Evolutionary conservation across 2,329 filamentous ascomycete species (phyloP).

Genomic region (Fusarium marasasianum): DNA sequence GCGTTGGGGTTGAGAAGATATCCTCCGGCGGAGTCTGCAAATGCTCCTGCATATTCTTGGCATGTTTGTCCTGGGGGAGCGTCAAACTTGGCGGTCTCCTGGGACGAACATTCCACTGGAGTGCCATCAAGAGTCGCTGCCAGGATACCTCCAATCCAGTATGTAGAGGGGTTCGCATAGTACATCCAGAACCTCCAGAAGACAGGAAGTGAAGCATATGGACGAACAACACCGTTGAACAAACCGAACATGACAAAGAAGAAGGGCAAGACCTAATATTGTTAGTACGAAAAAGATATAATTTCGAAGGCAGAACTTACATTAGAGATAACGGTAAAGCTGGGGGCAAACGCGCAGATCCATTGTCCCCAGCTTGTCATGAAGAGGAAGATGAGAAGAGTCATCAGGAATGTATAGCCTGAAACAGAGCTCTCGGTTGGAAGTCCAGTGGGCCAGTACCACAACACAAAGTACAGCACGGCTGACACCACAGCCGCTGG

Average conservation of each 20-base stretch:
- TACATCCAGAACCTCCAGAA: slow-evolving; percentile 63
- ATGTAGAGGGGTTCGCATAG: slow-evolving; percentile 35
- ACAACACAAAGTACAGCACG: slow-evolving; percentile 76
- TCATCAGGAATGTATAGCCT: slow-evolving; percentile 83
- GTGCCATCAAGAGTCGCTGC: slow-evolving; percentile 31
- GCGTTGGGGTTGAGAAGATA: slow-evolving; percentile 71
- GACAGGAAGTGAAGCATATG: slow-evolving; percentile 70
- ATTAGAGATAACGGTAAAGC: slow-evolving; percentile 81
- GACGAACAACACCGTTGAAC: slow-evolving; percentile 81
- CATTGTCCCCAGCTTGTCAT: slow-evolving; percentile 81
- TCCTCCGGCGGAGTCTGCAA: slow-evolving; percentile 58
- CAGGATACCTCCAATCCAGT: slow-evolving; percentile 36
- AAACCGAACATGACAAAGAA: slow-evolving; percentile 82
- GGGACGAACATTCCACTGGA: slow-evolving; percentile 53
- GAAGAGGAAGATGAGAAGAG: slow-evolving; percentile 80
- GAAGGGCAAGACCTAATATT: slow-evolving; percentile 70
- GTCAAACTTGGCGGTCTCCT: slow-evolving; percentile 58
- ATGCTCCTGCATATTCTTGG: slow-evolving; percentile 68
- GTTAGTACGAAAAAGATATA: slow-evolving; percentile 38
- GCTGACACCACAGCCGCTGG: slow-evolving; percentile 72
- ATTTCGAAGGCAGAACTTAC: slow-evolving; percentile 41
- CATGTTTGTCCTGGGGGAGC: slow-evolving; percentile 73
- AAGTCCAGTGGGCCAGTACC: slow-evolving; percentile 81
- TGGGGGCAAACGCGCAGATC: slow-evolving; percentile 84
- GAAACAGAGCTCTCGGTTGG: slow-evolving; percentile 71